Base-by-base conservation (phyloP, 179 eudicot genomes). In the Nepenthes alata region DNA sequence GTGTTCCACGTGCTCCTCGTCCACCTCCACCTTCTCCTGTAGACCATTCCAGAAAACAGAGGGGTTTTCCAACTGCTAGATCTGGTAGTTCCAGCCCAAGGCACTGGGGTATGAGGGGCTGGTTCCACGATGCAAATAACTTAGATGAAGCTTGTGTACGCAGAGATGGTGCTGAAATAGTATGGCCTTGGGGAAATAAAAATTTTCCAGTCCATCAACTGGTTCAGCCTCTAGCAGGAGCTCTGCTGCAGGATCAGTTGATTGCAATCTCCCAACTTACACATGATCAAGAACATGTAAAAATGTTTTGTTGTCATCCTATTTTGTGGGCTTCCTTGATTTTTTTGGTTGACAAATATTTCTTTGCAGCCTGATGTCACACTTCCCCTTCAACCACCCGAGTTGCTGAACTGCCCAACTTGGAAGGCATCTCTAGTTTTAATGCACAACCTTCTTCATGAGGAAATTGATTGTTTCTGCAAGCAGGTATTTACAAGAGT, bases 41-140 rank as follows among this genome's bases (percentile, higher is more conserved):
- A 35, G 81, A 86, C 35, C 88, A 89, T 66, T 86, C 89, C 51
- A 83, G 91, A 75, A 89, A 80, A 66, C 95, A 86, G 67, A 80
- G 95, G 68, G 96, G 96, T 47, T 89, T 89, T 61, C 91, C 95
- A 45, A 84, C 95, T 59, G 98, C 86, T 58, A 83, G 98, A 65
- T 91, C 98, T 74, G 98, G 96, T 72, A 91, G 98, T 81, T 91
- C 98, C 55, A 91, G 98, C 71, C 98, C 98, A 54, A 81, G 95
- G 80, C 89, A 91, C 35, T 89, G 87, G 96, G 98, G 96, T 61
- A 72, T 91, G 61, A 80, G 81, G 80, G 89, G 98, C 54, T 83
- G 95, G 87, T 80, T 79, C 57, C 84, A 83, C 69, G 95, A 91
- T 74, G 88, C 84, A 66, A 72, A 64, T 59, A 82, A 65, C 65